These are phyloP conservation scores for Picea glauca DNA, from an alignment of 75 land plant species.

Conservation along the genomic window DNA sequence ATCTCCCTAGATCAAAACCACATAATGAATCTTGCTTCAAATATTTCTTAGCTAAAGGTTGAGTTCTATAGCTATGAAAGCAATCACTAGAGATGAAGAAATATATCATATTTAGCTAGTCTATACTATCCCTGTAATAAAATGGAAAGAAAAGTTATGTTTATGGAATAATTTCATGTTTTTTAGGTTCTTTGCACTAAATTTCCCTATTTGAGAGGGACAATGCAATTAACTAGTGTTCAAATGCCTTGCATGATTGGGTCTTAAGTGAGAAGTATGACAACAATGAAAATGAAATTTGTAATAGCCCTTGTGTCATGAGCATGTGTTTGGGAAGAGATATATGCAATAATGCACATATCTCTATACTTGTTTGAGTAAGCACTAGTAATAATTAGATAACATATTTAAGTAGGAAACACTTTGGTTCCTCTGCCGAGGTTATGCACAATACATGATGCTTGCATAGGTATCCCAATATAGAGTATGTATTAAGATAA, in stretches of 20 bases:
- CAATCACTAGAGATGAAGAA: neutral
- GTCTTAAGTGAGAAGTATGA: neutral
- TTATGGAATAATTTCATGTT: no score
- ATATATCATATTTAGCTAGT: no score
- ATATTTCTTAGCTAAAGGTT: neutral
- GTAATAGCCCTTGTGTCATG: neutral
- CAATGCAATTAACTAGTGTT: no score
- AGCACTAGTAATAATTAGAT: neutral
- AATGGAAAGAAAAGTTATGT: neutral
- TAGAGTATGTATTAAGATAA: neutral
- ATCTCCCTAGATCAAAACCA: neutral
- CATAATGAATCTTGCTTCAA: neutral
- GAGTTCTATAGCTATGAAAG: neutral
- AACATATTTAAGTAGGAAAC: neutral
- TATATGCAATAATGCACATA: no score
- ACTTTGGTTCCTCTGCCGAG: neutral
- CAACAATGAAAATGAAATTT: neutral
- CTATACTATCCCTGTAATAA: neutral
- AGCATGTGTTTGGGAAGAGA: no score
- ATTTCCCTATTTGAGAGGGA: no score
- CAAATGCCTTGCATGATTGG: no score
- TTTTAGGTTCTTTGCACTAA: no score
- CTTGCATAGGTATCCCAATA: neutral
- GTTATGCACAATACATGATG: neutral
- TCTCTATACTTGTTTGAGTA: neutral